A percentile compares a stretch with the other conserved stretches of the same genome.
Conservation (phyloP, 345 rosid species). For the Pistacia integerrima region DNA sequence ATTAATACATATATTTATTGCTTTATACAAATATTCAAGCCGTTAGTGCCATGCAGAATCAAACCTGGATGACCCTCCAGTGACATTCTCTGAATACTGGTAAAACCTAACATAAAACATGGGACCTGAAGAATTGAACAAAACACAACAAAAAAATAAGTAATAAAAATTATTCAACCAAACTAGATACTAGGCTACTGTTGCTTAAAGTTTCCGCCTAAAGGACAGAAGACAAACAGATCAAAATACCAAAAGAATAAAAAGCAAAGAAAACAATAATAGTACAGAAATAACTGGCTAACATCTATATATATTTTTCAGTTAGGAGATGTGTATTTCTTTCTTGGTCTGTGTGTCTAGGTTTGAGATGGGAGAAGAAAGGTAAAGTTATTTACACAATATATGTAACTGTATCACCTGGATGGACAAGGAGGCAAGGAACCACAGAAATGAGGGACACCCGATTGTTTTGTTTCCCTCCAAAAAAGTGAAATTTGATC, state of each 20-base stretch:
- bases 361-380: neutral
- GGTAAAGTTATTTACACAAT: slow-evolving; percentile 11
- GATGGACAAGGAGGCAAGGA: slow-evolving; percentile 56
- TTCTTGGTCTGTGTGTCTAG: too few species aligned
- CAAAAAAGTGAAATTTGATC: slow-evolving; percentile 56
- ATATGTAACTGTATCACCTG: slow-evolving; percentile 50
- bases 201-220: neutral
- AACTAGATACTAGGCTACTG: neutral
- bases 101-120: slow-evolving; percentile 79
- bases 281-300: too few species aligned
- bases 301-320: too few species aligned
- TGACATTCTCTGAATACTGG: slow-evolving; percentile 78
- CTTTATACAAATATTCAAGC: slow-evolving; percentile 3
- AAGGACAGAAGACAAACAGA: neutral
- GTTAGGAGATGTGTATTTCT: too few species aligned
- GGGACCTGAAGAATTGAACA: slow-evolving; percentile 57
- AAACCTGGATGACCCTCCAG: slow-evolving; percentile 85
- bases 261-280: neutral
- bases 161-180: neutral
- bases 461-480: slow-evolving; percentile 54
- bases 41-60: slow-evolving; percentile 57
- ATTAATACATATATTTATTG: neutral
- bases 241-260: neutral
- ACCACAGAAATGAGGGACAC: slow-evolving; percentile 81
- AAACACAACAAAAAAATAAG: slow-evolving; percentile 23